phyloP scores from a whole-genome alignment of 192 early-diverging fungal genomes.

The Neocallimastix lanati region DNA sequence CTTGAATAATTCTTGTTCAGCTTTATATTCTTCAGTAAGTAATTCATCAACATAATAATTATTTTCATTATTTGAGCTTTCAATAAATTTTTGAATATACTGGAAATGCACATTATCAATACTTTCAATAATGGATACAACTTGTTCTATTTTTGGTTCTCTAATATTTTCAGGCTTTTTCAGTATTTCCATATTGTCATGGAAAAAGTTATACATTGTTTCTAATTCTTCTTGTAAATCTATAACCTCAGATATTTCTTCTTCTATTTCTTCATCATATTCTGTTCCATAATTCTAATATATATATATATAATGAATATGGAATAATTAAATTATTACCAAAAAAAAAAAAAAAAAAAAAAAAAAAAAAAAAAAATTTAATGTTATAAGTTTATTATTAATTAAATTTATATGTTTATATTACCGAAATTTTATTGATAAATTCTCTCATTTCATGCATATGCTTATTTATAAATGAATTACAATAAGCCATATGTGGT shows the following conservation, averaged over 20 bases:
- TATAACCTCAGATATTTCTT: not conserved
- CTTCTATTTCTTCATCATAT: not conserved
- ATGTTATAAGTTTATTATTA: too few relatives aligned
- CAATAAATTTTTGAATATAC: not conserved
- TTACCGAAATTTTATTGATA: conserved; percentile 23
- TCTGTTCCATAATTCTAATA: not conserved
- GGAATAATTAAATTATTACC: too few relatives aligned
- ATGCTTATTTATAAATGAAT: conserved; percentile 24
- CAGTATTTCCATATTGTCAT: not conserved
- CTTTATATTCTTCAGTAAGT: not conserved
- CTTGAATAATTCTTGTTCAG: not conserved
- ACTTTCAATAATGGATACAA: not conserved
- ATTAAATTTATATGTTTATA: too few relatives aligned
- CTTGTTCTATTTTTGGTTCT: not conserved
- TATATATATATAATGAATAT: too few relatives aligned
- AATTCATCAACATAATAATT: not conserved
- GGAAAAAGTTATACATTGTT: not conserved
- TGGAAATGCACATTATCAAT: not conserved
- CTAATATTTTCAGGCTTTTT: not conserved
- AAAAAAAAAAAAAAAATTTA: too few relatives aligned
- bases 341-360: too few relatives aligned
- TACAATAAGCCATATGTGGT: conserved; percentile 27
- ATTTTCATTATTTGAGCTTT: not conserved
- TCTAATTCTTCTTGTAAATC: not conserved
- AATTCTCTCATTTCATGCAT: conserved; percentile 23